A percentile compares a stretch with the other conserved stretches of the same genome.
Conservation (phyloP, 495 filamentous ascomycete species). For the Elasticomyces elasticus region DNA sequence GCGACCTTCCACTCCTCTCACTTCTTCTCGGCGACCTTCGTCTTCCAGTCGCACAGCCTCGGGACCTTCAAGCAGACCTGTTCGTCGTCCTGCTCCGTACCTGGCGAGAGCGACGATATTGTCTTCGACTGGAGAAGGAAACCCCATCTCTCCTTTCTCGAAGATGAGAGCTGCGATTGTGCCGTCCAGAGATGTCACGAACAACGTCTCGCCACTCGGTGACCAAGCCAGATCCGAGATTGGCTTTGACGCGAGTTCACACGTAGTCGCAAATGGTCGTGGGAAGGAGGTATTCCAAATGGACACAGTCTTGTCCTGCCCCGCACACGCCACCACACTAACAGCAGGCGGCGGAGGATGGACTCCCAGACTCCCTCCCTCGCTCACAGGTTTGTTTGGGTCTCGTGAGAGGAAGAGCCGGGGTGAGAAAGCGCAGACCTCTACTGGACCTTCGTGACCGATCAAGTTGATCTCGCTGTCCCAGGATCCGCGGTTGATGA, state of each 20-base stretch:
- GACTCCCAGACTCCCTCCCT: too few species aligned
- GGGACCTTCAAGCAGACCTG: slow-evolving; percentile 81
- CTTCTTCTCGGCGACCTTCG: slow-evolving; percentile 79
- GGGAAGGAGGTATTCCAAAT: slow-evolving; percentile 96
- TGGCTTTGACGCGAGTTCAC: slow-evolving; percentile 79
- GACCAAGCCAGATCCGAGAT: slow-evolving; percentile 92
- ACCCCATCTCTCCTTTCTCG: slow-evolving; percentile 63
- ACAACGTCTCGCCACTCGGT: slow-evolving; percentile 80
- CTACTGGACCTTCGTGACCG: slow-evolving; percentile 90
- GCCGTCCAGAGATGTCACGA: slow-evolving; percentile 77
- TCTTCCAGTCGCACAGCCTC: slow-evolving; percentile 82
- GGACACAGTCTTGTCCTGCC: slow-evolving; percentile 89
- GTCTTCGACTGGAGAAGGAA: slow-evolving; percentile 63
- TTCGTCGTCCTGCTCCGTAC: slow-evolving; percentile 76
- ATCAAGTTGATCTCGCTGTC: slow-evolving; percentile 96
- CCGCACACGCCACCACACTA: slow-evolving; percentile 91
- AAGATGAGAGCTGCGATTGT: slow-evolving; percentile 68
- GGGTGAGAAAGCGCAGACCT: slow-evolving; percentile 95
- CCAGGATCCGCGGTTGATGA: slow-evolving; percentile 86
- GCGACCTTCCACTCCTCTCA: slow-evolving; percentile 77
- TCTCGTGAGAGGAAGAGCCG: slow-evolving; percentile 59
- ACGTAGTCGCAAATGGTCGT: slow-evolving; percentile 73
- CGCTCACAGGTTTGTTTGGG: neutral
- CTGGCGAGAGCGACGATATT: slow-evolving; percentile 89
- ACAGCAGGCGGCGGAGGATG: slow-evolving; percentile 45